Evolutionary conservation across 306 rosid species (phyloP).

Genomic region (Prunus campanulata): DNA sequence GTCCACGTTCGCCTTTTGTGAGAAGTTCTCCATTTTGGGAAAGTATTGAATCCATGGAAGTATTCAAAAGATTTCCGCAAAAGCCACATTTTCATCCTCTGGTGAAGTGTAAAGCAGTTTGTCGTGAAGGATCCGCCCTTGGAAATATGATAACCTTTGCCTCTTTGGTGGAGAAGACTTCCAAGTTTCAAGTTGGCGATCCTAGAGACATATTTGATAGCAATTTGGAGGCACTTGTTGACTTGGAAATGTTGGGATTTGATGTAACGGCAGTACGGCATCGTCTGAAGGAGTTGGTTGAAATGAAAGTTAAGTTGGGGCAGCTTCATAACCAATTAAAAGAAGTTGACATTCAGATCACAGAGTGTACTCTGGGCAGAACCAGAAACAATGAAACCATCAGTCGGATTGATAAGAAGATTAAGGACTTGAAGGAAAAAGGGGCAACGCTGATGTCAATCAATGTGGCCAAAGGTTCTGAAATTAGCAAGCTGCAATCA

Average conservation of each 20-base stretch:
- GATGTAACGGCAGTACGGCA: slow-evolving; percentile 7
- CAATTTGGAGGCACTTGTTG: slow-evolving; percentile 1
- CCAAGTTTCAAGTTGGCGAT: not conserved
- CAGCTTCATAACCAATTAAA: not conserved
- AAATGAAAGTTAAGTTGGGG: slow-evolving; percentile 7
- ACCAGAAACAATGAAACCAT: not conserved
- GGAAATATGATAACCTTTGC: slow-evolving; percentile 21
- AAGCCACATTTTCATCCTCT: slow-evolving; percentile 19
- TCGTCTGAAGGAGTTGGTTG: slow-evolving; percentile 3
- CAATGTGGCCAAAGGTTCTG: not conserved
- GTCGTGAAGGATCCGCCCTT: slow-evolving; percentile 20
- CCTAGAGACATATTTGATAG: slow-evolving; percentile 1
- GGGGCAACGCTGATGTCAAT: not conserved
- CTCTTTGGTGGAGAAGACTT: slow-evolving; percentile 12
- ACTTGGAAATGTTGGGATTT: slow-evolving; percentile 14
- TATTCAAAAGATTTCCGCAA: slow-evolving; percentile 21
- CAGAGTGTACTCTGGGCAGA: not conserved
- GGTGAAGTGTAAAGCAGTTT: not conserved
- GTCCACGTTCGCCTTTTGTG: not conserved
- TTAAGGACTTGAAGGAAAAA: slow-evolving; percentile 15
- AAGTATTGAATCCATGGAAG: slow-evolving; percentile 20
- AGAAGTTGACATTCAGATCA: slow-evolving; percentile 5
- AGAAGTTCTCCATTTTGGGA: not conserved
- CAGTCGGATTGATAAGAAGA: not conserved
- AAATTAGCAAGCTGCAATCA: slow-evolving; percentile 1